Evolutionary conservation across 805 yeast genomes (phyloP).

Genomic region (Zygoascus flipseniorum): DNA sequence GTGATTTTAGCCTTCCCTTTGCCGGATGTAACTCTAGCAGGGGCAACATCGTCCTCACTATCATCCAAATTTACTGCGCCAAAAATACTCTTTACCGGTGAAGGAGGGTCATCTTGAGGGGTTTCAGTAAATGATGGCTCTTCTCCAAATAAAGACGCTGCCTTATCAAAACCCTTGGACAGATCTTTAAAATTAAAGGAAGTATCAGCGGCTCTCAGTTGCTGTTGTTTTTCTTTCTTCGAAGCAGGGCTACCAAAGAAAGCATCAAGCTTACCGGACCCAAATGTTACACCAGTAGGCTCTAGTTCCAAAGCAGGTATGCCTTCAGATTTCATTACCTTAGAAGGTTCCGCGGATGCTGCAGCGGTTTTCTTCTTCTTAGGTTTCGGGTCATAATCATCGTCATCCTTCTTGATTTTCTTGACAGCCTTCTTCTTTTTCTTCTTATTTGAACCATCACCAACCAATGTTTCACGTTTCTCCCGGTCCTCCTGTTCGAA

Average conservation of each 20-base stretch:
- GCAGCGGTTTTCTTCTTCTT: conserved; percentile 1
- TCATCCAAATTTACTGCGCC: background rate
- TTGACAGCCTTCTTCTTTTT: conserved; percentile 25
- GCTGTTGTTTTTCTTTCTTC: conserved; percentile 6
- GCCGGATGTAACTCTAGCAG: background rate
- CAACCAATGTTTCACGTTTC: conserved; percentile 43
- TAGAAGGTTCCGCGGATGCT: conserved; percentile 1
- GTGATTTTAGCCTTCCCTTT: conserved; percentile 3
- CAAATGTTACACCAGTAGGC: background rate
- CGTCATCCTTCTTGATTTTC: conserved; percentile 27
- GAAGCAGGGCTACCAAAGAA: conserved; percentile 24
- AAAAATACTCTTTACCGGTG: background rate
- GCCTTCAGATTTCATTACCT: conserved; percentile 12
- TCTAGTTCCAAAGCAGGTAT: conserved; percentile 9
- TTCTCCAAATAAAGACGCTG: conserved; percentile 5
- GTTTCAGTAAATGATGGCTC: conserved; percentile 1
- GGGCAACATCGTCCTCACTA: conserved; percentile 6
- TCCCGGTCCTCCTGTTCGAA: conserved; percentile 60
- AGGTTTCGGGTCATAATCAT: conserved; percentile 14
- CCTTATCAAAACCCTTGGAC: conserved; percentile 5
- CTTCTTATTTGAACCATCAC: conserved; percentile 28
- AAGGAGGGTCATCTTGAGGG: conserved; percentile 1
- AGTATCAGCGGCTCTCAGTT: conserved; percentile 12
- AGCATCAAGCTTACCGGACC: conserved; percentile 24
- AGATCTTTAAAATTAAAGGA: conserved; percentile 6